These are phyloP conservation scores for Fomitopsis pinicola DNA, from an alignment of 1,284 basidiomycete genomes.

Conservation along the genomic window DNA sequence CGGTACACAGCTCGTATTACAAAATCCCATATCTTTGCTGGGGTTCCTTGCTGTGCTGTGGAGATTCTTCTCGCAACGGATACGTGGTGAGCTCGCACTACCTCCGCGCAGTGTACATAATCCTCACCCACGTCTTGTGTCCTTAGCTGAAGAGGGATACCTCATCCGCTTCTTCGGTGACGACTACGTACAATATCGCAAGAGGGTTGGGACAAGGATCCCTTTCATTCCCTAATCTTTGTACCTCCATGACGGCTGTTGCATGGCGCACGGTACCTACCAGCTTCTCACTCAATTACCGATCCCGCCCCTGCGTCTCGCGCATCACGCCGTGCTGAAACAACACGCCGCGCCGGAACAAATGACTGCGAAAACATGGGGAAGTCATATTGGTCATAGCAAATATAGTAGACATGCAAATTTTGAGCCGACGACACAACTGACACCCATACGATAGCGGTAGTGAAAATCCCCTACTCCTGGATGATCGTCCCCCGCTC, in stretches of 20 bases:
- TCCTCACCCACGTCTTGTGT: background rate
- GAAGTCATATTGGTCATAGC: conserved; percentile 12
- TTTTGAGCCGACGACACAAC: conserved; percentile 18
- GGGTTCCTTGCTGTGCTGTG: conserved; percentile 67
- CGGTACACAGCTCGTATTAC: conserved; percentile 90
- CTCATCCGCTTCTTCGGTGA: conserved; percentile 81
- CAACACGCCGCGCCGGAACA: conserved; percentile 8
- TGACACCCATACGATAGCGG: conserved; percentile 12
- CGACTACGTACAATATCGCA: conserved; percentile 69
- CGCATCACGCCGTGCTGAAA: too few relatives aligned
- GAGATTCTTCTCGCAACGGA: conserved; percentile 85
- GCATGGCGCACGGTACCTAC: background rate
- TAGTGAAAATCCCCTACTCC: conserved; percentile 28
- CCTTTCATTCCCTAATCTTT: conserved; percentile 57
- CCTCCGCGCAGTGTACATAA: background rate
- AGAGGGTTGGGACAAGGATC: conserved; percentile 67
- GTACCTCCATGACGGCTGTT: background rate
- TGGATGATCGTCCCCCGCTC: conserved; percentile 65
- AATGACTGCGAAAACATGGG: conserved; percentile 16
- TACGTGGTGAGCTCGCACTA: conserved; percentile 55
- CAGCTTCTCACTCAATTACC: background rate
- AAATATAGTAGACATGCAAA: conserved; percentile 16
- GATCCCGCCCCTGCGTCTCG: too few relatives aligned
- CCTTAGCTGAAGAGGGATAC: conserved; percentile 67
- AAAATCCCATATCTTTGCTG: conserved; percentile 77